Conservation (phyloP, 2,329 filamentous ascomycete species). For the Colletotrichum neosansevieriae region DNA sequence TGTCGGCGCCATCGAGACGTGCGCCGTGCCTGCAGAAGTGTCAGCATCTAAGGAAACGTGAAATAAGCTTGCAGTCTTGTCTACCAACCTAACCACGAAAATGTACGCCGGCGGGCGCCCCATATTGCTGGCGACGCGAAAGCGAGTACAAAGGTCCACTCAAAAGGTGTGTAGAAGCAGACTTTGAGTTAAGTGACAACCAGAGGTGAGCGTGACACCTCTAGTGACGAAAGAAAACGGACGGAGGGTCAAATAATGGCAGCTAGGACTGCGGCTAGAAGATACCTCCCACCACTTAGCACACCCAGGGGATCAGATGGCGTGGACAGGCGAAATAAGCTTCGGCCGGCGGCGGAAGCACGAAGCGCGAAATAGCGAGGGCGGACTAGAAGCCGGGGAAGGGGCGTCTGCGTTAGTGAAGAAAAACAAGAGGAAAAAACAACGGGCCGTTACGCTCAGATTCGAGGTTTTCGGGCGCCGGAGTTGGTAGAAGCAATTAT, state of each 20-base stretch:
- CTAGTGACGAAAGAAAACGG: constrained; percentile 18
- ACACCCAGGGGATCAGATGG: constrained; percentile 27
- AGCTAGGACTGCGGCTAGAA: constrained; percentile 23
- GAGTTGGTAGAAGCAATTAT: not conserved
- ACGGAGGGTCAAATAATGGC: constrained; percentile 21
- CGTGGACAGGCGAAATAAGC: constrained; percentile 32
- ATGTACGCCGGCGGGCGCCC: constrained; percentile 57
- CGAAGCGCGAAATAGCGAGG: constrained; percentile 29
- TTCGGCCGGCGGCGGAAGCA: constrained; percentile 33
- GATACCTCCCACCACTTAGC: constrained; percentile 13
- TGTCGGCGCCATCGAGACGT: constrained; percentile 93
- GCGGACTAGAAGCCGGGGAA: constrained; percentile 3
- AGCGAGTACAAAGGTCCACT: constrained; percentile 7
- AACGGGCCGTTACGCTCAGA: not conserved
- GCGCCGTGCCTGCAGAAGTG: constrained; percentile 78
- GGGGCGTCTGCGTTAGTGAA: not conserved
- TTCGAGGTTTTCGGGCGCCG: not conserved
- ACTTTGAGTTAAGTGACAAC: constrained; percentile 13
- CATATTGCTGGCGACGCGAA: constrained; percentile 47
- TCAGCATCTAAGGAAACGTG: constrained; percentile 10
- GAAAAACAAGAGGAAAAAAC: not conserved
- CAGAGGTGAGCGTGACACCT: constrained; percentile 19
- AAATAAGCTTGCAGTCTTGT: not conserved
- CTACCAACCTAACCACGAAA: constrained; percentile 57
- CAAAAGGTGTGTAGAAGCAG: constrained; percentile 4